Percentiles rank a stretch among this genome's conserved stretches.
phyloP scores from a whole-genome alignment of 2,329 filamentous ascomycete genomes.

The Colletotrichum siamense region DNA sequence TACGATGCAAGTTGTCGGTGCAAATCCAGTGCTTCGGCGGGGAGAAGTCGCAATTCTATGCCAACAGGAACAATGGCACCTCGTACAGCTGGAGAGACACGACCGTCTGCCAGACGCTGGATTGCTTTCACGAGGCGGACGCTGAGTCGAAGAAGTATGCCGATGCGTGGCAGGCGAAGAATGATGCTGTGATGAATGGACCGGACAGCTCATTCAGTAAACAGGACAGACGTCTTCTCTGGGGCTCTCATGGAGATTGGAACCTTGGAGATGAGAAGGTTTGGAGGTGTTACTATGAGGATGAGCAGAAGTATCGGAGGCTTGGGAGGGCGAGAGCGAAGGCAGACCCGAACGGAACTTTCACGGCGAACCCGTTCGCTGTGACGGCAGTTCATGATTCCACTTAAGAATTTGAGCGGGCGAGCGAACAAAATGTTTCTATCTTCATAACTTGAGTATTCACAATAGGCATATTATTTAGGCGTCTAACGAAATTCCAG shows the following conservation, averaged over 20 bases:
- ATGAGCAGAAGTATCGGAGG: conserved; percentile 36
- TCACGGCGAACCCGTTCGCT: conserved; percentile 40
- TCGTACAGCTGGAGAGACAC: conserved; percentile 54
- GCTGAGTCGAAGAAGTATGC: conserved; percentile 34
- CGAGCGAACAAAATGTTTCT: no score
- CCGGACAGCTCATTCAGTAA: conserved; percentile 38
- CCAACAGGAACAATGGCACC: conserved; percentile 49
- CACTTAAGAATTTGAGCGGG: no score
- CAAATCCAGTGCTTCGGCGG: conserved; percentile 53
- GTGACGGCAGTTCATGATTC: not conserved
- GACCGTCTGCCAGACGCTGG: conserved; percentile 41
- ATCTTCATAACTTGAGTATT: no score
- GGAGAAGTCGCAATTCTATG: conserved; percentile 43
- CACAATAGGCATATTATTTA: no score
- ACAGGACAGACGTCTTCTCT: conserved; percentile 41
- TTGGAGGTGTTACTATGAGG: conserved; percentile 41
- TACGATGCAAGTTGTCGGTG: conserved; percentile 44
- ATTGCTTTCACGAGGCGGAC: conserved; percentile 47
- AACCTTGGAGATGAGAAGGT: conserved; percentile 33
- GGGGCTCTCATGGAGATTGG: conserved; percentile 44
- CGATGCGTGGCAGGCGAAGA: conserved; percentile 46
- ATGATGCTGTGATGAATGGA: conserved; percentile 34
- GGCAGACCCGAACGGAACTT: conserved; percentile 40
- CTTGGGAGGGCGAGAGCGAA: conserved; percentile 31
- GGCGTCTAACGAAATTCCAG: no score